Evolutionary conservation across 495 filamentous ascomycete species (phyloP).

Genomic region (Sordaria brevicollis): DNA sequence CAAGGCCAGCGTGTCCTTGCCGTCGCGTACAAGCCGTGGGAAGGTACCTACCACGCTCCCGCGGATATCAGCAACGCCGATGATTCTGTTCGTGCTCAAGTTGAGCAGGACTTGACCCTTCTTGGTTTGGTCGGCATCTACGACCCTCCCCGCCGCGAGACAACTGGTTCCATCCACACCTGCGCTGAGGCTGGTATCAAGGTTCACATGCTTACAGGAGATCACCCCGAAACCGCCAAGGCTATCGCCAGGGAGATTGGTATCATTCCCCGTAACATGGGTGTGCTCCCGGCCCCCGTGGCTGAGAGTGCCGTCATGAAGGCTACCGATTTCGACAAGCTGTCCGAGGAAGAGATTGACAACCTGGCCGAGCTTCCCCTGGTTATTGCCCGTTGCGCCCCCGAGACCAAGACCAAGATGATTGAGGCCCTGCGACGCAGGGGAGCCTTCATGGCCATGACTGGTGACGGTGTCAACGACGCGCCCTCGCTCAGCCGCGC

Average conservation of each 20-base stretch:
- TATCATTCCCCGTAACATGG: conserved; percentile 52
- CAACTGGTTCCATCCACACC: conserved; percentile 50
- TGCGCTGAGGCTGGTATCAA: conserved; percentile 62
- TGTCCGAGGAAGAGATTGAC: conserved; percentile 51
- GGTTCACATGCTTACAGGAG: conserved; percentile 75
- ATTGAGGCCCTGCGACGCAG: conserved; percentile 59
- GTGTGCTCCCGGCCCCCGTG: conserved; percentile 40
- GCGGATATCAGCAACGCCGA: conserved; percentile 6
- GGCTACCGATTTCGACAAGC: conserved; percentile 52
- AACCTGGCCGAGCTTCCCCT: conserved; percentile 47
- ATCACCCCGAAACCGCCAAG: conserved; percentile 64
- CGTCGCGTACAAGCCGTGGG: conserved; percentile 46
- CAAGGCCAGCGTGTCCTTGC: conserved; percentile 76
- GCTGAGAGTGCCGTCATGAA: conserved; percentile 50
- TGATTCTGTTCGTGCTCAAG: conserved; percentile 29
- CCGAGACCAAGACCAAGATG: conserved; percentile 58
- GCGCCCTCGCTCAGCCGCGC: conserved; percentile 67
- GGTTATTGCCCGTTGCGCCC: conserved; percentile 56
- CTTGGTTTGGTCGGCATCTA: conserved; percentile 67
- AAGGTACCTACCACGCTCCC: conserved; percentile 12
- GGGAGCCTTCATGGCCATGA: conserved; percentile 50
- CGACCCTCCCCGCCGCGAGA: conserved; percentile 63
- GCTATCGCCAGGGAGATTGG: conserved; percentile 70
- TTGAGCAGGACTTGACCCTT: conserved; percentile 49
- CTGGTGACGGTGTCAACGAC: conserved; percentile 78